Evolutionary conservation across 2,329 filamentous ascomycete species (phyloP), one percentile per base, ranked within the genome.

Genomic region (Diplodia intermedia): DNA sequence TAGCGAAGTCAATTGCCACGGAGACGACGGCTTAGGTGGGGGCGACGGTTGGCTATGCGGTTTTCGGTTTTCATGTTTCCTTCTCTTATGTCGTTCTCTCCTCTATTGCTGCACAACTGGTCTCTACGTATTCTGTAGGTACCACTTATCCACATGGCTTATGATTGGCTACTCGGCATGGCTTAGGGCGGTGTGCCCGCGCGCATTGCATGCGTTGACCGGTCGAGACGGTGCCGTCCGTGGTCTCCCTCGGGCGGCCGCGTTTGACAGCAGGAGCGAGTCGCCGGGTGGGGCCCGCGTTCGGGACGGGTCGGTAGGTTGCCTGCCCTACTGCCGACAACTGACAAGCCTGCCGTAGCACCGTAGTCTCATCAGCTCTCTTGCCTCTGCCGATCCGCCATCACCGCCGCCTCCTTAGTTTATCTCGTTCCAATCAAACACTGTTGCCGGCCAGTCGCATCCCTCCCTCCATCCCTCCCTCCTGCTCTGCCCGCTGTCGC

Each of bases 271-370:
- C 54, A 40, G 31, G 31, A 5, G 31, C 9, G 33, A 36, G 33
- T 36, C 9, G 33, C 33, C 33, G 33, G 11, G 43, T 47, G 43
- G 33, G 56, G 43, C 43, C 43, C 43, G 43, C 43, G 8, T 38
- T 38, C 38, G 36, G 56, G n/a, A 29, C 23, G 31, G 55, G 56
- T 60, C 56, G 56, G 56, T 29, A 31, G 56, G 38, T 12, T 47
- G 36, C 40, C 23, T 26, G n/a, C 54, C 31, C 38, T 23, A n/a
- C 56, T 60, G 56, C 56, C 56, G 56, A 23, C 54, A 18, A 5
- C 20, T 38, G 31, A 33, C 31, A 33, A 26, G 23, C 23, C 23
- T 38, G 9, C n/a, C 14, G 53, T 20, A 14, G 40, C 18, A 47
- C 40, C 7, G 40, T 18, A 7, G 40, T 47, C 15, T 47, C 43